phyloP scores from a whole-genome alignment of 2,329 filamentous ascomycete genomes.

The Aureobasidium musti region DNA sequence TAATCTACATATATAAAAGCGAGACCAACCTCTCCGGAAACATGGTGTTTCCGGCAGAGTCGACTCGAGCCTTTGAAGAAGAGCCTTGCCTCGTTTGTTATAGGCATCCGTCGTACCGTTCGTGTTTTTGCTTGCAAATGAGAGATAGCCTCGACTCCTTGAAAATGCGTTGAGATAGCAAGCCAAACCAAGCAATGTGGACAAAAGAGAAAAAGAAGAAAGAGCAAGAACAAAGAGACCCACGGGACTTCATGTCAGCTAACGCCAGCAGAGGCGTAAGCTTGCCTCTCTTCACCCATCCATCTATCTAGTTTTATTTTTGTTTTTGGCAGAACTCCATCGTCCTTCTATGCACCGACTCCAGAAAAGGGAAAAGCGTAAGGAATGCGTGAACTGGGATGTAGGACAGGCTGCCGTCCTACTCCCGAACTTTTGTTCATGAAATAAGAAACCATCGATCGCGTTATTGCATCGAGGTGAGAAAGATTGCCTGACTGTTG shows the following conservation, averaged over 20 bases:
- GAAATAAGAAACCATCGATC: constrained; percentile 14
- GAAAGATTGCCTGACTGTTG: constrained; percentile 22
- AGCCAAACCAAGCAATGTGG: background rate
- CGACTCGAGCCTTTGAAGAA: no score
- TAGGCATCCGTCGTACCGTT: constrained; percentile 15
- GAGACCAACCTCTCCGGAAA: no score
- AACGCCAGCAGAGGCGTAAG: background rate
- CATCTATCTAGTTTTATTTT: constrained; percentile 18
- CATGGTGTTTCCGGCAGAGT: no score
- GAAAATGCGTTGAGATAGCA: constrained; percentile 11
- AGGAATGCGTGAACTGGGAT: constrained; percentile 20
- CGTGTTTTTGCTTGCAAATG: constrained; percentile 13
- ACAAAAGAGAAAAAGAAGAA: background rate
- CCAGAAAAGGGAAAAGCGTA: constrained; percentile 6
- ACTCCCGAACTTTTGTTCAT: constrained; percentile 20
- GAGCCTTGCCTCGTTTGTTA: no score
- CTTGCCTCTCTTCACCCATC: background rate
- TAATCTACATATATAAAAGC: no score
- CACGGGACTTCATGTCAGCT: background rate
- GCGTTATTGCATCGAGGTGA: constrained; percentile 2
- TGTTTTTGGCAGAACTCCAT: constrained; percentile 12
- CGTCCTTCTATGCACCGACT: constrained; percentile 20
- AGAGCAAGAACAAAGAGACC: background rate
- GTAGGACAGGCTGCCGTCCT: constrained; percentile 25
- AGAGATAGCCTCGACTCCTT: constrained; percentile 21